A percentile compares a stretch with the other conserved stretches of the same genome.
Evolutionary conservation across 495 filamentous ascomycete species (phyloP).

Genomic region (Articulospora tetracladia): DNA sequence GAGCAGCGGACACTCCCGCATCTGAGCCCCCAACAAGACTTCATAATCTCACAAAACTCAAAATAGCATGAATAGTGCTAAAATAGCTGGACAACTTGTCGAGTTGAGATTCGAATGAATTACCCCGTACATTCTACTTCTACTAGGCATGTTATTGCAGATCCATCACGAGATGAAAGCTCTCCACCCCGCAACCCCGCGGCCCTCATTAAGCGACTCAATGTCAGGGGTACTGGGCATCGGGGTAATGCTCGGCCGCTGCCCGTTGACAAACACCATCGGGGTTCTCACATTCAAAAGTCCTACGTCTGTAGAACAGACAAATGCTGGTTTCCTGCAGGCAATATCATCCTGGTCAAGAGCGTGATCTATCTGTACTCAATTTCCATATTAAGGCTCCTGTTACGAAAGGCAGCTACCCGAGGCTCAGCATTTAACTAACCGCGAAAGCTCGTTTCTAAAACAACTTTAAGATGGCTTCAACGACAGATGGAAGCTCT

Average conservation of each 20-base stretch:
- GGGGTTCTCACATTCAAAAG: not conserved
- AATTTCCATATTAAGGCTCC: not conserved
- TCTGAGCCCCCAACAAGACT: no score
- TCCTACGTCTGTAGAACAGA: not conserved
- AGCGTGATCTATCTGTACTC: not conserved
- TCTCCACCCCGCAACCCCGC: not conserved
- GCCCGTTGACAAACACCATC: not conserved
- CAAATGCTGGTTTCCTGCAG: not conserved
- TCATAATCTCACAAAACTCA: no score
- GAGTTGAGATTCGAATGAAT: not conserved
- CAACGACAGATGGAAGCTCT: not conserved
- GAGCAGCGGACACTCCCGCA: not conserved
- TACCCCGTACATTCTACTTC: not conserved
- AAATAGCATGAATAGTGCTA: no score
- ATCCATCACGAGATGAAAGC: not conserved
- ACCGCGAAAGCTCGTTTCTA: no score
- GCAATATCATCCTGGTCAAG: not conserved
- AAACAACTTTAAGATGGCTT: no score
- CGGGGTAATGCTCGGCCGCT: conserved; percentile 4
- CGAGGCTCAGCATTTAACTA: not conserved
- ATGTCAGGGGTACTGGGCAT: not conserved
- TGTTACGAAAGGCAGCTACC: not conserved
- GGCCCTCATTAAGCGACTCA: conserved; percentile 1
- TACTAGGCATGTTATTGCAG: not conserved
- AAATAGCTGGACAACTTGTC: no score